Evolutionary conservation across 495 filamentous ascomycete genomes (phyloP), one percentile per base, ranked within the genome.

Genomic region (Usnea hakonensis): DNA sequence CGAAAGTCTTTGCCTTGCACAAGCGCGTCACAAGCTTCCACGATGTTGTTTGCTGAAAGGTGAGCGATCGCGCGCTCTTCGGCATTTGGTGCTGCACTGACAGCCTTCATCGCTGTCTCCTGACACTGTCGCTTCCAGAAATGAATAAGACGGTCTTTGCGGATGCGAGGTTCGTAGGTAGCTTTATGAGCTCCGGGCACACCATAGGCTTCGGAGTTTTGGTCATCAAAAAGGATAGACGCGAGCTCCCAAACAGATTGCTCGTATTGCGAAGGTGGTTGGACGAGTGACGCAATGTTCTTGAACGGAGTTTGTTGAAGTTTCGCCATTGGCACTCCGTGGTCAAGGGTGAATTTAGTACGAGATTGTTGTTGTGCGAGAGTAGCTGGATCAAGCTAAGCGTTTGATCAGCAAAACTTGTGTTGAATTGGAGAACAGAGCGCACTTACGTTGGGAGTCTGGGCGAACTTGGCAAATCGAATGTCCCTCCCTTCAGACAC

Each of bases 11-110:
- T 81, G 41, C 83, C 87, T 19, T 85, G 81, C 8, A 94, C 65
- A 13, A 98, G 78, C 41, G 84, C 77, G 41, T 82, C 85, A 73
- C 93, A 97, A 17, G 94, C 94, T 63, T 94, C 87, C 17, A 84
- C 77, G 40, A 97, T 73, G 36, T 87, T 83, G 72, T 93, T 84
- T 44, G 85, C 85, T 30, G 90, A 87, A 5, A 98, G 80, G 67
- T 86, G 79, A 13, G 87, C 84, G 63, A 97, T 77, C 3, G 94
- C 93, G 68, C 87, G 88, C 71, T 96, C 91, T 70, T 97, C 94
- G 3, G 78, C 73, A 1, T 81, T 82, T 21, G 73, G 65, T 5
- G 80, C 80, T 57, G 77, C 74, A 44, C 74, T 73, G 44, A 79
- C 77, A 44, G 83, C 78, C 44, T 74, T 74, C 7, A 79, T 71